phyloP scores from a whole-genome alignment of 129 eudicot genomes.

The Flaveria linearis region DNA sequence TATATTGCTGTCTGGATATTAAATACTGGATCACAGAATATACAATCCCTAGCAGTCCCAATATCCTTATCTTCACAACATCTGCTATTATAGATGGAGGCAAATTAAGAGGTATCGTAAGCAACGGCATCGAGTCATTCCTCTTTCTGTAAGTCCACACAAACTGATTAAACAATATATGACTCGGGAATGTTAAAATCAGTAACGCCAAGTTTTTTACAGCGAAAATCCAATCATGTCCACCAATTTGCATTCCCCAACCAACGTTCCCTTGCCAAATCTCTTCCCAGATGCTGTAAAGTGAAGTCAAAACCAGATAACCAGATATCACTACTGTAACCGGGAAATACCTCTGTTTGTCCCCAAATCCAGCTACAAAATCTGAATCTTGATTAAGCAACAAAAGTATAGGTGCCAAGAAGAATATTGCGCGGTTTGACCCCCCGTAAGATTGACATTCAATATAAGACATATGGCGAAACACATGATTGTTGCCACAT shows the following conservation, averaged over 20 bases:
- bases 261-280: constrained; percentile 90
- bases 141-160: constrained; percentile 90
- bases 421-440: constrained; percentile 94
- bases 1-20: constrained; percentile 87
- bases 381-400: constrained; percentile 94
- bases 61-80: constrained; percentile 77
- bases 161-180: constrained; percentile 81
- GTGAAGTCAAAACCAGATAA: constrained; percentile 69
- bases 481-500: constrained; percentile 92
- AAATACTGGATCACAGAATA: constrained; percentile 86
- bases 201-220: constrained; percentile 89
- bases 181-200: constrained; percentile 84
- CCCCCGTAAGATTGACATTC: constrained; percentile 91
- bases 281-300: constrained; percentile 92
- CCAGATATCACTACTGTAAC: constrained; percentile 74
- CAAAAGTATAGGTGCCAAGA: constrained; percentile 87
- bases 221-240: constrained; percentile 91
- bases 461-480: constrained; percentile 88
- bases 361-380: constrained; percentile 98
- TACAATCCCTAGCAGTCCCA: constrained; percentile 87
- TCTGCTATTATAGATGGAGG: constrained; percentile 77
- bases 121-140: constrained; percentile 70
- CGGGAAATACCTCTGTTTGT: constrained; percentile 95
- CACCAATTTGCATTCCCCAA: constrained; percentile 95
- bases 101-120: constrained; percentile 82